A percentile compares a stretch with the other conserved stretches of the same genome.
phyloP scores from a whole-genome alignment of 78 protist species.

The Pelomyxa schiedti region DNA sequence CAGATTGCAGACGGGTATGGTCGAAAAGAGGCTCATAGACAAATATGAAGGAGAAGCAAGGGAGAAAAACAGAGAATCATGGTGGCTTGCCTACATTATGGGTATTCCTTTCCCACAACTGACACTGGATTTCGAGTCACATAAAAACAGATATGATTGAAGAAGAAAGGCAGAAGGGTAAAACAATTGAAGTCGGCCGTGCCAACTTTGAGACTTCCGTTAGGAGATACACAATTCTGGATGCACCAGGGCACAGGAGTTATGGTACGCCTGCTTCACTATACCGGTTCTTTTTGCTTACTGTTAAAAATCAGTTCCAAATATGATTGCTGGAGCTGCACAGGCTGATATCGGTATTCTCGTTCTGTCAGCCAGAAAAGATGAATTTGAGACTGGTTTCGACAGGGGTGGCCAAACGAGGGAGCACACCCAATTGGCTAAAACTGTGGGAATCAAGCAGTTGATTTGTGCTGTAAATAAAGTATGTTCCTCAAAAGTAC shows the following conservation, averaged over 20 bases:
- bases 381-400: slow-evolving; percentile 97
- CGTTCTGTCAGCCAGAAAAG: slow-evolving; percentile 89
- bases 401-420: slow-evolving; percentile 95
- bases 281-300: slow-evolving; percentile 9
- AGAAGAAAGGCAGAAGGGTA: slow-evolving; percentile 87
- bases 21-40: slow-evolving; percentile 90
- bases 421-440: slow-evolving; percentile 95
- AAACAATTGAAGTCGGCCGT: slow-evolving; percentile 70
- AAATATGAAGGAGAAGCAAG: slow-evolving; percentile 91
- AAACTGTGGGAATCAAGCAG: slow-evolving; percentile 82
- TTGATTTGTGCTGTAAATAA: slow-evolving; percentile 83
- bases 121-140: no score
- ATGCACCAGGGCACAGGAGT: slow-evolving; percentile 96
- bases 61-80: slow-evolving; percentile 81
- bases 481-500: no score
- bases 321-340: slow-evolving; percentile 97
- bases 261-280: not conserved
- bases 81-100: slow-evolving; percentile 83
- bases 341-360: slow-evolving; percentile 96
- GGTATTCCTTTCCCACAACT: no score
- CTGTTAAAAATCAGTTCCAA: slow-evolving; percentile 82
- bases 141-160: no score
- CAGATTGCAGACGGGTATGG: slow-evolving; percentile 77
- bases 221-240: slow-evolving; percentile 83
- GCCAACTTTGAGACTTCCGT: slow-evolving; percentile 81